phyloP scores from a whole-genome alignment of 495 filamentous ascomycete genomes.

The Niebla homalea region DNA sequence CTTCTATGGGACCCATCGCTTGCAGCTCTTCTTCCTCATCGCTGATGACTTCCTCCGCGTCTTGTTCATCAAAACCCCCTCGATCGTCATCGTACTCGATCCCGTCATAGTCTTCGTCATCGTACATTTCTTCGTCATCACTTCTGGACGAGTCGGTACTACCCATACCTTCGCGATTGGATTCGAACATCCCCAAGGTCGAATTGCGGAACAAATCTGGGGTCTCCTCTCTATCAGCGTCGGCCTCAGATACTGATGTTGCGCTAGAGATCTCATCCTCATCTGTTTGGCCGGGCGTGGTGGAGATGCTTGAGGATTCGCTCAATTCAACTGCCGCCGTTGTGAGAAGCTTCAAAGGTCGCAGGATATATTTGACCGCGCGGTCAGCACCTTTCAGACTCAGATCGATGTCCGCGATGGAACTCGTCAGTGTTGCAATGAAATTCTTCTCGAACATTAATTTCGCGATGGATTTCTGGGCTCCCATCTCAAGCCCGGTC shows the following conservation, averaged over 20 bases:
- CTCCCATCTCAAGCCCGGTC: conserved; percentile 25
- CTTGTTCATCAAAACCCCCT: conserved; percentile 39
- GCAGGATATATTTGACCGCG: conserved; percentile 89
- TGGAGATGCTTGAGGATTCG: conserved; percentile 57
- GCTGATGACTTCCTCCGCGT: conserved; percentile 67
- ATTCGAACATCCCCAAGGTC: conserved; percentile 87
- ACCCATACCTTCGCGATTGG: conserved; percentile 62
- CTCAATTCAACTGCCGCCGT: conserved; percentile 76
- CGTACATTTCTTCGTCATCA: conserved; percentile 71
- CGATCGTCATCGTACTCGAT: conserved; percentile 83
- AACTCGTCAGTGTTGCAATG: conserved; percentile 72
- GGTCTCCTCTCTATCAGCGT: conserved; percentile 86
- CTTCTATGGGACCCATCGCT: conserved; percentile 74
- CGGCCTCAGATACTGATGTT: conserved; percentile 76
- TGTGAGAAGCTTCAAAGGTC: conserved; percentile 74
- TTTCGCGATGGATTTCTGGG: conserved; percentile 66
- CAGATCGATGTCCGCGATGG: conserved; percentile 89
- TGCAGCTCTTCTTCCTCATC: conserved; percentile 78
- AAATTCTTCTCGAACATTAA: conserved; percentile 99
- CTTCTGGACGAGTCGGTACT: conserved; percentile 45
- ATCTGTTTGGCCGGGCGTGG: conserved; percentile 50
- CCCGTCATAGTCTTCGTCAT: conserved; percentile 52
- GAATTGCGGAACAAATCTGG: conserved; percentile 96
- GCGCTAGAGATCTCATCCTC: conserved; percentile 86
- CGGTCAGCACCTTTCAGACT: conserved; percentile 87